Evolutionary conservation across 2,329 filamentous ascomycete species (phyloP).

Genomic region (Aspergillus novofumigatus): DNA sequence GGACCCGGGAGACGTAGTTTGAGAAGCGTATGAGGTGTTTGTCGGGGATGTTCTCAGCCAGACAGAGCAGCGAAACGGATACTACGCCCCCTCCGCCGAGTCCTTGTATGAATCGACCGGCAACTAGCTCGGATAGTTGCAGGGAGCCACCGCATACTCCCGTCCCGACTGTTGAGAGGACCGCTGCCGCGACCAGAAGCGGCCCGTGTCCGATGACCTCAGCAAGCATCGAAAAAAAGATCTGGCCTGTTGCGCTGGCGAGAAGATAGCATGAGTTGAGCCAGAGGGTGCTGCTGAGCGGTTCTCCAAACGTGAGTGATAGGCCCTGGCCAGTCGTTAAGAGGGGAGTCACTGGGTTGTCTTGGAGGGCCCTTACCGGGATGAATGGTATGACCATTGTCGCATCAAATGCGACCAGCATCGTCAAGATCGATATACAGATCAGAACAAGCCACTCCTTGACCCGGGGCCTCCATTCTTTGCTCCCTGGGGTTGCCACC

Average conservation of each 20-base stretch:
- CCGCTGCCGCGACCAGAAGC: conserved; percentile 40
- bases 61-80: conserved; percentile 39
- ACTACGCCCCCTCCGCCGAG: conserved; percentile 45
- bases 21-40: conserved; percentile 30
- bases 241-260: conserved; percentile 24
- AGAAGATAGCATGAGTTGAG: conserved; percentile 48
- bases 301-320: conserved; percentile 35
- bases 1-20: conserved; percentile 28
- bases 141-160: conserved; percentile 40
- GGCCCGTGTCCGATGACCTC: conserved; percentile 45
- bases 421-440: conserved; percentile 41
- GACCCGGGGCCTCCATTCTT: conserved; percentile 36
- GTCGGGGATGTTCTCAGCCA: conserved; percentile 39
- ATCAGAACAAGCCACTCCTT: conserved; percentile 41
- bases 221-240: conserved; percentile 27
- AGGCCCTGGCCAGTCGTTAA: conserved; percentile 15
- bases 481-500: conserved; percentile 8
- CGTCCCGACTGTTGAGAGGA: conserved; percentile 46
- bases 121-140: conserved; percentile 36
- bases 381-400: conserved; percentile 46
- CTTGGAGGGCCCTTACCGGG: conserved; percentile 30
- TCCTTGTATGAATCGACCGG: conserved; percentile 45
- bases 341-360: background rate
- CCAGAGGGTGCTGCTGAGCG: conserved; percentile 44
- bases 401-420: conserved; percentile 49